Percentiles rank a stretch among this genome's conserved stretches.
These are phyloP conservation scores for cucumber (Cucumis sativus) DNA, from an alignment of 306 rosid genomes.

Conservation along the genomic window Cucumber_9930_V3 NC_026660.2:6081001-6081500, in stretches of 20 bases:
- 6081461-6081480: constrained; percentile 93
- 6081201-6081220: constrained; percentile 75
- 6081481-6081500: constrained; percentile 63
- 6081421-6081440: constrained; percentile 87
- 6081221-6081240: constrained; percentile 53
- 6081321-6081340: constrained; percentile 70
- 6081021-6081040: not conserved
- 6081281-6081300: not conserved
- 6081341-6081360: constrained; percentile 50
- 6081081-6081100: not conserved
- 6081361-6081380: constrained; percentile 78
- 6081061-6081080: not conserved
- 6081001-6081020: not conserved
- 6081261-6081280: constrained; percentile 21
- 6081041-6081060: not conserved
- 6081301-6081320: not conserved
- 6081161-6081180: no score
- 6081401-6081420: constrained; percentile 89
- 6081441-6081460: constrained; percentile 79
- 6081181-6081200: constrained; percentile 40
- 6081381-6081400: constrained; percentile 93
- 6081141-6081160: not conserved
- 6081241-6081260: constrained; percentile 65
- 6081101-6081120: not conserved
- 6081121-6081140: not conserved